Evolutionary conservation across 805 yeast genomes (phyloP), one percentile per base, ranked within the genome.

Genomic region (Starmerella kuoi): DNA sequence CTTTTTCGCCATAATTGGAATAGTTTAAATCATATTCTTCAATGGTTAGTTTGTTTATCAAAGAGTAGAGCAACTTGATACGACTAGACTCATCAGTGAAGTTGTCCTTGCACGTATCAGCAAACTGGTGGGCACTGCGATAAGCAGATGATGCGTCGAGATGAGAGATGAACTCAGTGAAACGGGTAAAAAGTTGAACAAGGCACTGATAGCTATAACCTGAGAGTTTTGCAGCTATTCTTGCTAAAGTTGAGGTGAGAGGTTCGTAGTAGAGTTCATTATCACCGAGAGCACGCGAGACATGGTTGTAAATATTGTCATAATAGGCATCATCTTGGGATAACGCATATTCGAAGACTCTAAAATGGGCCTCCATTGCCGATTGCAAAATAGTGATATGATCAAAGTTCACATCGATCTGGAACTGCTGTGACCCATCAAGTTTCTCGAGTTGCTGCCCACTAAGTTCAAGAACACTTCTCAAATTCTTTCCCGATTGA

Each of bases 1-100:
- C 40, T 61, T 52, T 6, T 26, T 40, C 55, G 52, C 38, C 56
- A 7, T 28, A 63, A 52, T 63, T 70, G 46, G 62, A 45, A 22
- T 35, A 26, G 15, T 44, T 42, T 37, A 46, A 27, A 26, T 25
- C 41, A 40, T 51, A 55, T 35, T 52, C 72, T 14, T 70, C 77
- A 40, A 68, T 72, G 39, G 78, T 72, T 25, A 88, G 62, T 45
- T 81, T 59, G 57, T 91, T 91, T 17, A 82, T 75, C 49, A 88
- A 67, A 0, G 93, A 77, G 61, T 91, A 91, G 39, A 91, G 76
- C 1, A 88, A 73, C 6, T 94, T 42, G n/a, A 48, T 38, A 27
- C 38, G 49, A 25, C 42, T 43, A 1, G 47, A 20, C 31, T 48
- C 50, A 31, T 41, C 25, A n/a, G 23, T 31, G 22, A 38, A 22